Percentiles rank a stretch among this genome's conserved stretches.
Evolutionary conservation across 2,329 filamentous ascomycete species (phyloP).

Genomic region (Paecilomyces niveus): DNA sequence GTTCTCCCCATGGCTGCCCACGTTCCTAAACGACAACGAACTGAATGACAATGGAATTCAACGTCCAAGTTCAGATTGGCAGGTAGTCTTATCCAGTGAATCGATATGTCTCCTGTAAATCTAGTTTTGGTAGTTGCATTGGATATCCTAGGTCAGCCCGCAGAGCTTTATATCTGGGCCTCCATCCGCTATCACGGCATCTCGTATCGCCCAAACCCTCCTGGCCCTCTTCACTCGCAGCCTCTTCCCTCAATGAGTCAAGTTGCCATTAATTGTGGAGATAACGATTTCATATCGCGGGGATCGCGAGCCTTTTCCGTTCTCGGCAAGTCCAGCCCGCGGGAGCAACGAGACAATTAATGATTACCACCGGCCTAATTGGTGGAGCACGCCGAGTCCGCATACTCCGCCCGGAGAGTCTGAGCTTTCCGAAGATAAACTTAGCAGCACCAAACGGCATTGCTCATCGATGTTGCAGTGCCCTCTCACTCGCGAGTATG

Average conservation of each 20-base stretch:
- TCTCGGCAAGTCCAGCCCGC: neutral
- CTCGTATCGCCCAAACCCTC: neutral
- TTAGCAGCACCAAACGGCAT: neutral
- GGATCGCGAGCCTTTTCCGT: neutral
- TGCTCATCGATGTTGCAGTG: neutral
- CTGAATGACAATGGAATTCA: neutral
- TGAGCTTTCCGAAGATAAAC: neutral
- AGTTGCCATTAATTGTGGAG: neutral
- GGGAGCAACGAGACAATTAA: neutral
- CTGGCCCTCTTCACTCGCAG: neutral
- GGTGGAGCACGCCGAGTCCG: neutral
- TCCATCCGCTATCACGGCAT: neutral
- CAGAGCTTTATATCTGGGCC: neutral
- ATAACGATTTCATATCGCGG: neutral
- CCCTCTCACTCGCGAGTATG: conserved; percentile 19
- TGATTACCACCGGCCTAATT: conserved; percentile 2
- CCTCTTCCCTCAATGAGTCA: neutral
- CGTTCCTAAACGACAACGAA: neutral
- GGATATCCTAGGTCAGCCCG: neutral
- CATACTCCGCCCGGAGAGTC: neutral
- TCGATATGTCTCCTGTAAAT: neutral
- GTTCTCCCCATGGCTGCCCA: conserved; percentile 31
- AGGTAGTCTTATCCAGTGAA: neutral
- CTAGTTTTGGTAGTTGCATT: neutral
- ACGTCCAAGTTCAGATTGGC: neutral